Conservation (phyloP, 2,329 filamentous ascomycete species). For the Lanzia echinophila region DNA sequence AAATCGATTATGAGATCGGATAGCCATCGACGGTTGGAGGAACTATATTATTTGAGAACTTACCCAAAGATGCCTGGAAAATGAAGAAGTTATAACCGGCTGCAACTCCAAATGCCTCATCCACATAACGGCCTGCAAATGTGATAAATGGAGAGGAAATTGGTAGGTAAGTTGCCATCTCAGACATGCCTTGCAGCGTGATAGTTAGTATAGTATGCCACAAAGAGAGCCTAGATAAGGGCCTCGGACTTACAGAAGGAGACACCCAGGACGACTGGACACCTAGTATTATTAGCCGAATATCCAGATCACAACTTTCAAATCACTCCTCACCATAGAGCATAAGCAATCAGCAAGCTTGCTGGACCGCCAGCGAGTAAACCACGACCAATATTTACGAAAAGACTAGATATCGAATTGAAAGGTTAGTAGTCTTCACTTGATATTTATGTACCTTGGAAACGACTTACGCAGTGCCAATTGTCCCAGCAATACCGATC, state of each 20-base stretch:
- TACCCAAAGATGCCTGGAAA: constrained; percentile 52
- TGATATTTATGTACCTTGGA: too few relatives aligned
- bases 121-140: constrained; percentile 68
- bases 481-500: constrained; percentile 55
- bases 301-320: too few relatives aligned
- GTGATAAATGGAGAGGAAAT: constrained; percentile 74
- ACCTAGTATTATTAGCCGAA: constrained; percentile 37
- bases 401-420: too few relatives aligned
- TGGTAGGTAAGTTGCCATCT: constrained; percentile 72
- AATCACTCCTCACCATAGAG: constrained; percentile 52
- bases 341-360: constrained; percentile 52
- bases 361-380: constrained; percentile 53
- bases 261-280: constrained; percentile 52
- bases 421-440: too few relatives aligned
- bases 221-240: constrained; percentile 38
- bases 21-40: too few relatives aligned
- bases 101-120: constrained; percentile 67
- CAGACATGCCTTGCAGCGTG: constrained; percentile 43
- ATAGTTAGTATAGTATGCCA: constrained; percentile 55
- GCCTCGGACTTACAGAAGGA: constrained; percentile 38
- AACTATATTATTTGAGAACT: too few relatives aligned
- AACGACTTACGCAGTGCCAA: constrained; percentile 59
- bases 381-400: constrained; percentile 47
- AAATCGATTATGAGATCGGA: too few relatives aligned
- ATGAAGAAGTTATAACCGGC: constrained; percentile 71